Percentiles rank a stretch among this genome's conserved stretches.
phyloP scores from a whole-genome alignment of 306 rosid genomes.

The Erythrophleum fordii region DNA sequence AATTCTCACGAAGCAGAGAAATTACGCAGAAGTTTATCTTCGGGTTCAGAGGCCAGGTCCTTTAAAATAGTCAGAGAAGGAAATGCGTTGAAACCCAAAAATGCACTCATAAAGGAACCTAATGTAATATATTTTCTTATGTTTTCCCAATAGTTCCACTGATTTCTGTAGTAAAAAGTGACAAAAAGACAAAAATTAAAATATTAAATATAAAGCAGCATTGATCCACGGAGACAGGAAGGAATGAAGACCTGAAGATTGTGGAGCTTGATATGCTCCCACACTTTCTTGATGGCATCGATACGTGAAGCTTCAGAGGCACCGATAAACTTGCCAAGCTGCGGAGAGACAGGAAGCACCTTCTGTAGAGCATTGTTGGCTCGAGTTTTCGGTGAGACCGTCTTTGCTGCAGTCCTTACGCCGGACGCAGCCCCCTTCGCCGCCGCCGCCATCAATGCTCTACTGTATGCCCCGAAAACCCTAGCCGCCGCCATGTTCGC shows the following conservation, averaged over 20 bases:
- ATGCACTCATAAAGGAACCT: not conserved
- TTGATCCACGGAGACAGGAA: not conserved
- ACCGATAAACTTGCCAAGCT: conserved; percentile 52
- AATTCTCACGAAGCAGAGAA: not conserved
- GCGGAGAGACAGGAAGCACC: conserved; percentile 54
- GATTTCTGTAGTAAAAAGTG: not conserved
- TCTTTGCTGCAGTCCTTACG: conserved; percentile 29
- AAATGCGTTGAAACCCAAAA: not conserved
- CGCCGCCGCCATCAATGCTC: conserved; percentile 49
- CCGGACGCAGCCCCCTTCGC: conserved; percentile 32
- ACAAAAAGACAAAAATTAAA: not conserved
- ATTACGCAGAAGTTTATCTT: not conserved
- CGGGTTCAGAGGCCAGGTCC: not conserved
- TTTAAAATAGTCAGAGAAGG: not conserved
- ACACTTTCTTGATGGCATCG: conserved; percentile 51
- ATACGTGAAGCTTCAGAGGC: conserved; percentile 46
- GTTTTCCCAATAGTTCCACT: not conserved
- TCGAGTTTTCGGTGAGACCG: not conserved
- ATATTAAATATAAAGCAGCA: not conserved
- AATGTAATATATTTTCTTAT: not conserved
- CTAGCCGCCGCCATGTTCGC: conserved; percentile 44
- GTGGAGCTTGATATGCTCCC: conserved; percentile 54
- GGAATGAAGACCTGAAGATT: conserved; percentile 51
- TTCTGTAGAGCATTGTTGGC: conserved; percentile 42
- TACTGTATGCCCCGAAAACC: conserved; percentile 50